Conservation (phyloP, 129 eudicot genomes). For the Helianthus annuus region DNA sequence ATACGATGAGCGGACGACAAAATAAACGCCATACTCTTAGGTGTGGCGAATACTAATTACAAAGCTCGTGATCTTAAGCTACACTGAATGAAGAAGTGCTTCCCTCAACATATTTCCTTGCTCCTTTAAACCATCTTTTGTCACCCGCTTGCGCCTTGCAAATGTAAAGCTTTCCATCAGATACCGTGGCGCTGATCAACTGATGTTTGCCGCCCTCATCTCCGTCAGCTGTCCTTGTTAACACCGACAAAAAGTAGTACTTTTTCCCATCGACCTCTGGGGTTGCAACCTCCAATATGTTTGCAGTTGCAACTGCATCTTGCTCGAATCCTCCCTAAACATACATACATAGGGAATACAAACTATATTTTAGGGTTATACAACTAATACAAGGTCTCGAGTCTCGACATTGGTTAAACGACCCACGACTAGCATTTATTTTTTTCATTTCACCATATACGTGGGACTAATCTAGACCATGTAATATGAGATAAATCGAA, state of each 20-base stretch:
- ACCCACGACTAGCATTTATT: no score
- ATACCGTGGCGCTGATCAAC: slow-evolving; percentile 56
- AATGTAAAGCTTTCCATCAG: slow-evolving; percentile 75
- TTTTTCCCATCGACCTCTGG: slow-evolving; percentile 60
- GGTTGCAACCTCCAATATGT: slow-evolving; percentile 73
- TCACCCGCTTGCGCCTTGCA: slow-evolving; percentile 97
- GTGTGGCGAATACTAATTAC: slow-evolving; percentile 39
- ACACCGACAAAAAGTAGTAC: slow-evolving; percentile 71
- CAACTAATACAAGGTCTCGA: no score
- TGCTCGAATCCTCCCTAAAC: slow-evolving; percentile 91
- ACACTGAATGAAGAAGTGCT: slow-evolving; percentile 72
- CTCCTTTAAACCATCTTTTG: slow-evolving; percentile 97
- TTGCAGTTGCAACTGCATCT: slow-evolving; percentile 91
- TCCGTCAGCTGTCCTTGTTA: slow-evolving; percentile 97
- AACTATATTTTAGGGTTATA: no score
- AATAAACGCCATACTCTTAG: slow-evolving; percentile 30
- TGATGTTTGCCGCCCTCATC: slow-evolving; percentile 99
- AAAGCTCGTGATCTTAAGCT: slow-evolving; percentile 47
- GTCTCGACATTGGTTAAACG: no score
- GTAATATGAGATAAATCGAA: no score
- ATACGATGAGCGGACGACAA: slow-evolving; percentile 14
- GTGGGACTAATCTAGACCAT: no score
- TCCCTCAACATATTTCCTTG: slow-evolving; percentile 76
- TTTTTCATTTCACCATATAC: no score
- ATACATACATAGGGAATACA: not conserved